Evolutionary conservation across 768 basidiomycete genomes (phyloP).

Genomic region (Termitomyces sp.): DNA sequence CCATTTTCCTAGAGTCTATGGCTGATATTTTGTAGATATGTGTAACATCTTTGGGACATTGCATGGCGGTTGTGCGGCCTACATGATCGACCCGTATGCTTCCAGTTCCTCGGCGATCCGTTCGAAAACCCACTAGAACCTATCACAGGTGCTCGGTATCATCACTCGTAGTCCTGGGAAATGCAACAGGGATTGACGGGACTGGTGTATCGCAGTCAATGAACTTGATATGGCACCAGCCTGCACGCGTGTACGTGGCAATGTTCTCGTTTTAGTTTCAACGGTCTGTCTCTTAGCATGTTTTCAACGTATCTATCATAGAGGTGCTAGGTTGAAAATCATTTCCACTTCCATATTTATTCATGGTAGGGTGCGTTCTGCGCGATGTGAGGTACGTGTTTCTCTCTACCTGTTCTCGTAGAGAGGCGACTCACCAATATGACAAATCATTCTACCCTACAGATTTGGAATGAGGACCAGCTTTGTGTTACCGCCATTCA

Average conservation of each 20-base stretch:
- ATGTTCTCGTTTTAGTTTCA: neutral
- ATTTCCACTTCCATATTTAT: constrained; percentile 35
- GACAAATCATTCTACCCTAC: constrained; percentile 1
- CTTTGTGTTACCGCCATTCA: constrained; percentile 41
- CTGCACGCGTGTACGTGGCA: constrained; percentile 29
- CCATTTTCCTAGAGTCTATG: neutral
- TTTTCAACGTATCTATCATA: constrained; percentile 11
- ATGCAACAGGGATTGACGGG: constrained; percentile 30
- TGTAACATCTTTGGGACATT: constrained; percentile 40
- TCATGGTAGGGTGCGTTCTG: constrained; percentile 34
- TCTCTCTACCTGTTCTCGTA: neutral
- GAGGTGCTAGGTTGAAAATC: constrained; percentile 36
- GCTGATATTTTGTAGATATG: constrained; percentile 39
- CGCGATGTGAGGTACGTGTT: constrained; percentile 36
- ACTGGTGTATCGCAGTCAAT: constrained; percentile 46
- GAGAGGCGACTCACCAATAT: neutral
- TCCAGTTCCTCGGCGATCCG: neutral
- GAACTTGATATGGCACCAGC: constrained; percentile 43
- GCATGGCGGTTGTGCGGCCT: constrained; percentile 54
- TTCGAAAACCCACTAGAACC: neutral
- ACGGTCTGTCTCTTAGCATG: constrained; percentile 1
- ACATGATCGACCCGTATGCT: constrained; percentile 49
- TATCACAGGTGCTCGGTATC: constrained; percentile 35
- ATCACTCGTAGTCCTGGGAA: constrained; percentile 35
- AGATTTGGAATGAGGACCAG: constrained; percentile 37